Conservation (phyloP, 805 yeast genomes). For the Spencermartinsiella europaea region DNA sequence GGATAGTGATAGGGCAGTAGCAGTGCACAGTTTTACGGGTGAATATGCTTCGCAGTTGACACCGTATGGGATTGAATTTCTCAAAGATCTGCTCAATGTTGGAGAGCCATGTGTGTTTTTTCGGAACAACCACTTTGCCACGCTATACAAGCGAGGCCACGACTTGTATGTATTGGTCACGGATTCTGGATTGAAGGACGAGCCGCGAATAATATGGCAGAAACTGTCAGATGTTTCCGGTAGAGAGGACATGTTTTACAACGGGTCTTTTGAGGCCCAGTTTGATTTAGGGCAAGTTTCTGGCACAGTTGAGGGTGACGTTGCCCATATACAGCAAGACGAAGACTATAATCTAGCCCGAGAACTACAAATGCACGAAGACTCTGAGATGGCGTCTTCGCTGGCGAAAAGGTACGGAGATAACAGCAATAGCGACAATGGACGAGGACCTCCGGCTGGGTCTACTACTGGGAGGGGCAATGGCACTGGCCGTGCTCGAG, state of each 20-base stretch:
- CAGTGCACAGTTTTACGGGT: constrained; percentile 45
- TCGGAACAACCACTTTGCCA: constrained; percentile 84
- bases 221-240: constrained; percentile 65
- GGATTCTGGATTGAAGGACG: constrained; percentile 56
- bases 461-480: constrained; percentile 2
- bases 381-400: constrained; percentile 21
- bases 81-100: constrained; percentile 42
- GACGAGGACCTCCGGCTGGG: constrained; percentile 3
- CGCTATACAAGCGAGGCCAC: constrained; percentile 44
- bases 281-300: constrained; percentile 8
- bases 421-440: constrained; percentile 4
- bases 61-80: constrained; percentile 49
- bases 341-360: constrained; percentile 30
- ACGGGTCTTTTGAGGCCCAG: constrained; percentile 55
- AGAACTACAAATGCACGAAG: constrained; percentile 30
- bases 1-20: constrained; percentile 8
- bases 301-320: constrained; percentile 10
- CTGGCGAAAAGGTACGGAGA: constrained; percentile 5
- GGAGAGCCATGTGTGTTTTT: constrained; percentile 68
- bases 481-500: too few relatives aligned
- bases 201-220: constrained; percentile 72
- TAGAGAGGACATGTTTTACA: constrained; percentile 59
- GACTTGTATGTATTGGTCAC: constrained; percentile 64
- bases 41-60: constrained; percentile 75
- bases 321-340: constrained; percentile 1